Evolutionary conservation across 2,329 filamentous ascomycete species (phyloP), one percentile per base, ranked within the genome.

Genomic region (Aureobasidium sp.): DNA sequence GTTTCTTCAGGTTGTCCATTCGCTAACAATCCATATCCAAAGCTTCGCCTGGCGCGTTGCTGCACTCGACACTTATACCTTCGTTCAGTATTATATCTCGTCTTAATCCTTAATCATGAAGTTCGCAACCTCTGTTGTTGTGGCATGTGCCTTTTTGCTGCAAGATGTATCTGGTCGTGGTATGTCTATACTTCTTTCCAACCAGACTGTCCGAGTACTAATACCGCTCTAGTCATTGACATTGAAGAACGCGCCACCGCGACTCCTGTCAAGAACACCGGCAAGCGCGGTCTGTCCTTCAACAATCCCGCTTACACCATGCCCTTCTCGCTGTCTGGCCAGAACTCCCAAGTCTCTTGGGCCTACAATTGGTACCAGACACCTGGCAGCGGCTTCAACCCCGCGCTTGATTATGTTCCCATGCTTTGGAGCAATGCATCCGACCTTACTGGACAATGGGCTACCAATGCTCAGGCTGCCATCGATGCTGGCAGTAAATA

Each of bases 211-310:
- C 36, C 9, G 3, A 39, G 39, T n/a, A 17, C 41, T 52, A 22
- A 61, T 20, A 7, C 14, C 29, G 15, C 17, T 31, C 15, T 14
- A 62, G 60, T 52, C 25, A 34, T 62, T 5, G 42, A 45, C n/a
- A 42, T 42, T 14, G 39, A 42, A 20, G 39, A 42, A 29, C 48
- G 59, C 52, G 29, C 66, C 27, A 63, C 65, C 17, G 64, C 66
- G n/a, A 47, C 66, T 8, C 64, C 65, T 27, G 64, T 69, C 34
- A 62, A 69, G 22, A 66, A 68, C 47, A 71, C 71, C 58, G 71
- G 73, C 69, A 87, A 88, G 83, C 85, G 86, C 71, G 87, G 87
- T 74, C 74, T 89, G 52, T 83, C 83, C 55, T 90, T 86, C 81
- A 89, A 89, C 74, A 76, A 83, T 34, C 78, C 79, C 61, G 67